phyloP scores from a whole-genome alignment of 2,329 filamentous ascomycete species.

The Cadophora gregata region DNA sequence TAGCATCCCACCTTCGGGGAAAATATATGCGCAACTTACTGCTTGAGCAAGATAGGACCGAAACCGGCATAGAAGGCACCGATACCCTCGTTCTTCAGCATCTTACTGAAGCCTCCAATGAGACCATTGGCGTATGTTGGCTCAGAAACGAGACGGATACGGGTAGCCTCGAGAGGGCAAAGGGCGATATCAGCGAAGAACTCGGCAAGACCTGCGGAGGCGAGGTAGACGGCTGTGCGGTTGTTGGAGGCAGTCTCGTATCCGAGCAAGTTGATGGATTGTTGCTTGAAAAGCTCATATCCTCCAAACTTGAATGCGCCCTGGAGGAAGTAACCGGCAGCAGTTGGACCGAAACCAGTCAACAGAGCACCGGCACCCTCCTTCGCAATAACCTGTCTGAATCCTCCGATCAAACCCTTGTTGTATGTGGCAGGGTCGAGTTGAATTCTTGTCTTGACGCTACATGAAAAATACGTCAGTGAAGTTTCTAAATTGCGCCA shows the following conservation, averaged over 20 bases:
- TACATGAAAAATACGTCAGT: constrained; percentile 49
- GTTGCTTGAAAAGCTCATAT: constrained; percentile 97
- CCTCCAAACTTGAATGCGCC: constrained; percentile 93
- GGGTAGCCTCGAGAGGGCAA: constrained; percentile 90
- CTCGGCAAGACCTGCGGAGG: constrained; percentile 68
- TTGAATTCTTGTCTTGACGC: constrained; percentile 96
- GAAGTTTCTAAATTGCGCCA: constrained; percentile 28
- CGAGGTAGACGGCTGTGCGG: constrained; percentile 82
- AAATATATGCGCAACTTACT: constrained; percentile 55
- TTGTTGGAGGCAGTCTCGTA: constrained; percentile 79
- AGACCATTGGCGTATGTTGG: constrained; percentile 85
- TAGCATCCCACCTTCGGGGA: constrained; percentile 24
- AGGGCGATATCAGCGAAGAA: constrained; percentile 81
- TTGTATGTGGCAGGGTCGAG: constrained; percentile 91
- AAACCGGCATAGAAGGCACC: constrained; percentile 92
- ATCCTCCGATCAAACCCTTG: constrained; percentile 83
- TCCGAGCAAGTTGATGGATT: constrained; percentile 80
- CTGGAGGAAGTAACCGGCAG: constrained; percentile 92
- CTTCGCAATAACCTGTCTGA: constrained; percentile 82
- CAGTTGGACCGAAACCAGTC: constrained; percentile 85
- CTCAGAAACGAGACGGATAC: constrained; percentile 90
- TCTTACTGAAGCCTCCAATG: constrained; percentile 81
- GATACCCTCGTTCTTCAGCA: constrained; percentile 80
- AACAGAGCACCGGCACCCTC: constrained; percentile 87
- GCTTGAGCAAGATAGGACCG: constrained; percentile 84